Evolutionary conservation across 2,329 filamentous ascomycete genomes (phyloP).

Genomic region (Ceratocystis colombiana): DNA sequence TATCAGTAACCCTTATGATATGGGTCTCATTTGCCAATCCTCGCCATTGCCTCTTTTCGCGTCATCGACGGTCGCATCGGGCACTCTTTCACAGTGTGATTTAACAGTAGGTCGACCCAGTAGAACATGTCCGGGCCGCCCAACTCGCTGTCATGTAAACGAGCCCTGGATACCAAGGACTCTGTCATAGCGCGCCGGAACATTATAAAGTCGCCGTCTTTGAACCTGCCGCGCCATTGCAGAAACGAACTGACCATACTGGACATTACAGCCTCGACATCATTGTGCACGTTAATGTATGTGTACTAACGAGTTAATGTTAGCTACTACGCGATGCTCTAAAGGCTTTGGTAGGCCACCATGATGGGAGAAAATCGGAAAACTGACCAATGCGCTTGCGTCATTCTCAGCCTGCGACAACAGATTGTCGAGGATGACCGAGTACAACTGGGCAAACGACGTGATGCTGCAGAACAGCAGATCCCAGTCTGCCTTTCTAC

Average conservation of each 20-base stretch:
- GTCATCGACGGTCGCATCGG: not conserved
- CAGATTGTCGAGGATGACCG: constrained; percentile 7
- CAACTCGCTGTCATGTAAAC: not conserved
- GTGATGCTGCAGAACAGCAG: constrained; percentile 11
- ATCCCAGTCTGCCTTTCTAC: constrained; percentile 10
- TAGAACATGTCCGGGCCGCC: not conserved
- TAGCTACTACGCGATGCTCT: too few relatives aligned
- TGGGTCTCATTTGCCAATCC: not conserved
- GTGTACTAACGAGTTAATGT: not conserved
- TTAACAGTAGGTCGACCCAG: not conserved
- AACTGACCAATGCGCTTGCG: not conserved
- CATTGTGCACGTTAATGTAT: constrained; percentile 4
- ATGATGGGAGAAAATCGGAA: too few relatives aligned
- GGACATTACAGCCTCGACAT: constrained; percentile 6
- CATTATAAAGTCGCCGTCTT: not conserved
- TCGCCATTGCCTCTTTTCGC: not conserved
- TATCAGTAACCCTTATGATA: too few relatives aligned
- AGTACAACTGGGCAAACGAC: constrained; percentile 15
- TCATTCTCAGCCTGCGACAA: not conserved
- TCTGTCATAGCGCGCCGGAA: not conserved
- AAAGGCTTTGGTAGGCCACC: not conserved
- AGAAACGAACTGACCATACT: constrained; percentile 2
- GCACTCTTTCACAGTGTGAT: not conserved
- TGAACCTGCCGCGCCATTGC: not conserved
- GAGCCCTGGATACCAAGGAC: not conserved